These are phyloP conservation scores for Aciculosporium take DNA, from an alignment of 2,329 filamentous ascomycete genomes.

Conservation along the genomic window DNA sequence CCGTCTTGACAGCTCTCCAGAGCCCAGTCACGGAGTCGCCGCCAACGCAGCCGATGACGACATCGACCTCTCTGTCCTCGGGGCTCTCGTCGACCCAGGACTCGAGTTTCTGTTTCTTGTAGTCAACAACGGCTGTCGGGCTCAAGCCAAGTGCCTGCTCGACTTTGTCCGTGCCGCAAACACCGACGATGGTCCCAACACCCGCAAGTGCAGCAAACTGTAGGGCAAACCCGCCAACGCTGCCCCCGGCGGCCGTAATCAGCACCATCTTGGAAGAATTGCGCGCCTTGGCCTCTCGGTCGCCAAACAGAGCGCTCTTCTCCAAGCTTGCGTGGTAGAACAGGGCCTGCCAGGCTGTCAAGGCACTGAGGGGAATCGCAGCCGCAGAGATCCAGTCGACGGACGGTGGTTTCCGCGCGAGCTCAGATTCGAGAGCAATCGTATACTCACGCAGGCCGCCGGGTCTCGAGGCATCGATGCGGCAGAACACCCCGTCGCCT, in stretches of 20 bases:
- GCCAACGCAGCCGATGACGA: slow-evolving; percentile 25
- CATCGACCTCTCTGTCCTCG: slow-evolving; percentile 15
- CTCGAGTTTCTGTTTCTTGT: slow-evolving; percentile 16
- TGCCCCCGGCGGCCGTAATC: slow-evolving; percentile 24
- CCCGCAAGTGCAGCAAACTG: slow-evolving; percentile 23
- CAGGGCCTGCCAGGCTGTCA: slow-evolving; percentile 27
- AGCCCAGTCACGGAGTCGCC: slow-evolving; percentile 17
- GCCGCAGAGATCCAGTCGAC: slow-evolving; percentile 22
- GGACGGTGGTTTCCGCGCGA: slow-evolving; percentile 20
- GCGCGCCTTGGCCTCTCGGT: slow-evolving; percentile 11
- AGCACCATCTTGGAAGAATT: slow-evolving; percentile 21
- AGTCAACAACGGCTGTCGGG: slow-evolving; percentile 24
- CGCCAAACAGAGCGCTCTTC: slow-evolving; percentile 14
- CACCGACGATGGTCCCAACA: slow-evolving; percentile 21
- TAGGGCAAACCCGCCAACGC: slow-evolving; percentile 26
- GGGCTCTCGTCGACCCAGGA: slow-evolving; percentile 18
- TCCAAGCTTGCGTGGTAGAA: slow-evolving; percentile 23
- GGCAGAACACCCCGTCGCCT: slow-evolving; percentile 22
- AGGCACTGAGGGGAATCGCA: slow-evolving; percentile 23
- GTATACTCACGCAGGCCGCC: slow-evolving; percentile 21
- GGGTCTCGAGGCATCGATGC: slow-evolving; percentile 13
- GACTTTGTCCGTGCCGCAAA: slow-evolving; percentile 17
- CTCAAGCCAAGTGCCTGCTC: slow-evolving; percentile 18
- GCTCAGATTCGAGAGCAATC: slow-evolving; percentile 16
- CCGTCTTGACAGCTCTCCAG: slow-evolving; percentile 23